Percentiles rank a stretch among this genome's conserved stretches.
Evolutionary conservation across 495 filamentous ascomycete species (phyloP).

Genomic region (Lophium mytilinum): DNA sequence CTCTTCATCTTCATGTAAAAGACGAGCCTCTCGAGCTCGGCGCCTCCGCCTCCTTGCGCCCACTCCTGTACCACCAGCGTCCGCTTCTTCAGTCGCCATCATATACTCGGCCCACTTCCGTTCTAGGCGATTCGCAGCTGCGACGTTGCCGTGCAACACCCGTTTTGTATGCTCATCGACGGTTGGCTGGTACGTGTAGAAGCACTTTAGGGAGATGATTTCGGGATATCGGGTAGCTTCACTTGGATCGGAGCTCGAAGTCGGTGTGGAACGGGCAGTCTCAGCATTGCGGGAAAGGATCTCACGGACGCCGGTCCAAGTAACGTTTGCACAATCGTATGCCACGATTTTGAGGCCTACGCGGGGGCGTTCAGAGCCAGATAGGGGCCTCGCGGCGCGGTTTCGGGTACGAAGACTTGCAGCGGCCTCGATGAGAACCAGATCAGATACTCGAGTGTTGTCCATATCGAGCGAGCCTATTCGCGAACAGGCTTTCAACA

Average conservation of each 20-base stretch:
- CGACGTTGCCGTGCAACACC: slow-evolving; percentile 65
- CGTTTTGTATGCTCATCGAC: slow-evolving; percentile 87
- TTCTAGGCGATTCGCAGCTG: slow-evolving; percentile 64
- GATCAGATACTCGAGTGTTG: slow-evolving; percentile 83
- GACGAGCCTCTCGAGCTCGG: slow-evolving; percentile 60
- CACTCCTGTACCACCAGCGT: slow-evolving; percentile 48
- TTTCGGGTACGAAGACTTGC: slow-evolving; percentile 51
- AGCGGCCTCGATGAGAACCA: slow-evolving; percentile 81
- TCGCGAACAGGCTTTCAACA: slow-evolving; percentile 65
- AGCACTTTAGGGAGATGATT: slow-evolving; percentile 82
- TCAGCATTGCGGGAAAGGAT: slow-evolving; percentile 77
- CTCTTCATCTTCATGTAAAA: slow-evolving; percentile 69
- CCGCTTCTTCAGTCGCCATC: slow-evolving; percentile 82
- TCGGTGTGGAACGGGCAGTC: slow-evolving; percentile 35
- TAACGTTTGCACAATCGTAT: slow-evolving; percentile 84
- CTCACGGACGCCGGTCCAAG: slow-evolving; percentile 87
- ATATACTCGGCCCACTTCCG: slow-evolving; percentile 92
- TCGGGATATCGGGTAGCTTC: slow-evolving; percentile 47
- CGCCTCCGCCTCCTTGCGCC: slow-evolving; percentile 59
- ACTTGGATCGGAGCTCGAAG: slow-evolving; percentile 26
- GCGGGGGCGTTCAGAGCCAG: slow-evolving; percentile 32
- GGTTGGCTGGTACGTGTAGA: slow-evolving; percentile 90
- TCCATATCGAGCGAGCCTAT: slow-evolving; percentile 77
- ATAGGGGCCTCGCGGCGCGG: slow-evolving; percentile 45
- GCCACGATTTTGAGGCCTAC: slow-evolving; percentile 70